Base-by-base conservation (phyloP, 441 rosid species). In the Metrosideros polymorpha region DNA sequence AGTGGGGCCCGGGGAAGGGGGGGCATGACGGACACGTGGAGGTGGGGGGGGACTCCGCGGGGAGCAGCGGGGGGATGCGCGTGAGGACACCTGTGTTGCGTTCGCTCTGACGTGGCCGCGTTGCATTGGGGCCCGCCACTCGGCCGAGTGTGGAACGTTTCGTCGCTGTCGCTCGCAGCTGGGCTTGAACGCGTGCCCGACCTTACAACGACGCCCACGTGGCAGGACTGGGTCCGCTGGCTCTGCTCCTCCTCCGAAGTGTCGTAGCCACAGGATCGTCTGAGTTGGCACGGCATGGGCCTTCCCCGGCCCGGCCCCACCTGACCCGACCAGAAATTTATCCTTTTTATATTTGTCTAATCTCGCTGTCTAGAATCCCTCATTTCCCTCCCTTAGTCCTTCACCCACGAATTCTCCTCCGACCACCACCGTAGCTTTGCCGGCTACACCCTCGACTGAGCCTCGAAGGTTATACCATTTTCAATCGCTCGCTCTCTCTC, bases 151-250 rank as follows among this genome's bases (percentile, higher is more conserved):
- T 17, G 47, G 77, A 29, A 83, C 86, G 94, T 90, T 90, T 89
- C 83, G 93, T 94, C 94, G 87, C 91, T 91, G 87, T 94, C 95
- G 47, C 86, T 83, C 85, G 88, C 94, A 92, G 93, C 90, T 88
- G 90, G 92, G 82, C 88, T 25, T 32, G 85, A 19, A 29, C 83
- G 22, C 35, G 52, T 9, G 84, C 79, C 75, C 47, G 61, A 54
- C 89, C 88, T 66, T 42, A 49, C 15, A 47, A 7, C 19, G 25
- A 57, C 91, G 13, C 87, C 91, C 92, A 89, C 89, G 91, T 87
- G 88, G 92, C 87, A 52, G 87, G 18, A 19, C 15, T 39, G 79
- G 79, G 79, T 71, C 79, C 79, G 47, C 79, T 25, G 17, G 77
- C 77, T 32, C 25, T 63, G 76, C 77, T 1, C 63, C 19, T 52